Conservation (phyloP, 1,284 basidiomycete genomes). For the Caloboletus firmus region DNA sequence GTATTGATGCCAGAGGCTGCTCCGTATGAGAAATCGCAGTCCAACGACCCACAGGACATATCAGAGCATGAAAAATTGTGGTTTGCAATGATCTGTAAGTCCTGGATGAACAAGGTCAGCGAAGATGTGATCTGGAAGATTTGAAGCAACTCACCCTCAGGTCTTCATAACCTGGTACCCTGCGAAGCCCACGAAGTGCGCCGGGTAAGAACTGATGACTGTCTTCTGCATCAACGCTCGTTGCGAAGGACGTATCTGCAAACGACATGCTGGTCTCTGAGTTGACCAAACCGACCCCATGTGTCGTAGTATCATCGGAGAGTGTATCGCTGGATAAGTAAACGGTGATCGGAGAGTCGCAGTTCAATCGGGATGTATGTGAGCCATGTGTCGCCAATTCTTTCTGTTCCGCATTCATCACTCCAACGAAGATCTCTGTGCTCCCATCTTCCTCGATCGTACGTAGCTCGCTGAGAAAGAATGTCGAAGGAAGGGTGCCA, state of each 20-base stretch:
- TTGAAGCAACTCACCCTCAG: constrained; percentile 13
- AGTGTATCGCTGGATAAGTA: constrained; percentile 14
- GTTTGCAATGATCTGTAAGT: background rate
- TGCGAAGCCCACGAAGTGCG: constrained; percentile 18
- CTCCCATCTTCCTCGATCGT: constrained; percentile 11
- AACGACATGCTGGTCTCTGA: constrained; percentile 1
- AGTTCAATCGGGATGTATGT: background rate
- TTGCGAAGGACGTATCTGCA: constrained; percentile 20
- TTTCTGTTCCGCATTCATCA: background rate
- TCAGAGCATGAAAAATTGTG: background rate
- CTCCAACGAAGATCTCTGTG: background rate
- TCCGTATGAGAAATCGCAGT: background rate
- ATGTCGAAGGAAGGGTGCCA: background rate
- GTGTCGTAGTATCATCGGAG: background rate
- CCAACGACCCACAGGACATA: constrained; percentile 1
- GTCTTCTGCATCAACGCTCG: constrained; percentile 20
- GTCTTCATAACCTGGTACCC: constrained; percentile 19
- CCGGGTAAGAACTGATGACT: background rate
- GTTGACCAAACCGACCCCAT: background rate
- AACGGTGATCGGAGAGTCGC: background rate
- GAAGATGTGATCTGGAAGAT: background rate
- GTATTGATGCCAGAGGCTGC: background rate
- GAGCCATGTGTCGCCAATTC: background rate
- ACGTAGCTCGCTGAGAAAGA: background rate
- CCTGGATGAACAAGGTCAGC: background rate